Evolutionary conservation across 176 grass and related monocot genomes (phyloP).

Genomic region (Avena eriantha): DNA sequence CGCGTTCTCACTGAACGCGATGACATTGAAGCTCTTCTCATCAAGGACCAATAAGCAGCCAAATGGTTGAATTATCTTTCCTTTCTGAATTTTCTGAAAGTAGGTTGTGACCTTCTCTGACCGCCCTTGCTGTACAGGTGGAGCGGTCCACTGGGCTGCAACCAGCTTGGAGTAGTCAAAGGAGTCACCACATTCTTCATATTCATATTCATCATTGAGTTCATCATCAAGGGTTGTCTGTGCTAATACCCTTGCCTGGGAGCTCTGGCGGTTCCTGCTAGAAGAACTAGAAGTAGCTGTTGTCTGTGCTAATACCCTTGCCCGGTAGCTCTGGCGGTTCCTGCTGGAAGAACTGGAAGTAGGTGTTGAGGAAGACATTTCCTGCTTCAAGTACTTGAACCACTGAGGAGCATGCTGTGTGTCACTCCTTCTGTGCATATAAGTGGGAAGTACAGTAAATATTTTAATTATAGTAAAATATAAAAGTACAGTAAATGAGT

Average conservation of each 20-base stretch:
- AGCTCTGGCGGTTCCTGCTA: conserved; percentile 52
- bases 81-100: conserved; percentile 84
- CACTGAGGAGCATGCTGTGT: neutral
- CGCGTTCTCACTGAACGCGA: conserved; percentile 77
- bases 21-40: conserved; percentile 69
- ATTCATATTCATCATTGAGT: conserved; percentile 83
- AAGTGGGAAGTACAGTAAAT: conserved; percentile 12
- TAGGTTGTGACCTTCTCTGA: conserved; percentile 77
- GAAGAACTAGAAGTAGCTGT: conserved; percentile 53
- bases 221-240: conserved; percentile 84
- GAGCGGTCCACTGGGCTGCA: conserved; percentile 29
- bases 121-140: conserved; percentile 29
- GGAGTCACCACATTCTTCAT: conserved; percentile 68
- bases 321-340: conserved; percentile 55
- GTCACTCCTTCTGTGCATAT: conserved; percentile 15
- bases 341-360: conserved; percentile 54
- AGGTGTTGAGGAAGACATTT: conserved; percentile 74
- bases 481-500: neutral
- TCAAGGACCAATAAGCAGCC: conserved; percentile 83
- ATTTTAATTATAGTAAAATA: conserved; percentile 37
- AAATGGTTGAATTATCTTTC: conserved; percentile 75
- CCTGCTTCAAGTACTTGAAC: conserved; percentile 5
- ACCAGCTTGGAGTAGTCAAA: conserved; percentile 87
- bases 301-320: conserved; percentile 80
- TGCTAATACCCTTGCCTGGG: conserved; percentile 65